phyloP scores from a whole-genome alignment of 257 asterid genomes.

The Thymus mandschuricus region DNA sequence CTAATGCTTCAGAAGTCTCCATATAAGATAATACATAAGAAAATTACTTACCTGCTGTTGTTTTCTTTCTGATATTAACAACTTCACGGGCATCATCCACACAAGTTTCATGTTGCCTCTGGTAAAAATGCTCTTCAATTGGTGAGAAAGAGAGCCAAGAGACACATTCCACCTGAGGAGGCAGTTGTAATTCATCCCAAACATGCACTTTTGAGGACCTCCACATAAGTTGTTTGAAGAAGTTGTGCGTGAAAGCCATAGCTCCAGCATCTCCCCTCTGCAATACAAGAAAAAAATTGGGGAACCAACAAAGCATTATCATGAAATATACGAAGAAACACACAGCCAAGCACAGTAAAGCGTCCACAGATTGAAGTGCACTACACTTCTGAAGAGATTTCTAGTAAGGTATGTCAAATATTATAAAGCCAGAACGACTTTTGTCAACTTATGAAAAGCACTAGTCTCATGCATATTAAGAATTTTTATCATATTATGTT shows the following conservation, averaged over 20 bases:
- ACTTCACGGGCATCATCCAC: slow-evolving; percentile 90
- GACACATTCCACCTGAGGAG: slow-evolving; percentile 86
- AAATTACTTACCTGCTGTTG: slow-evolving; percentile 54
- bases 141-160: slow-evolving; percentile 89
- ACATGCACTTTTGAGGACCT: slow-evolving; percentile 86
- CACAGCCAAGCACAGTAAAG: slow-evolving; percentile 19
- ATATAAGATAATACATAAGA: slow-evolving; percentile 17
- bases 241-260: slow-evolving; percentile 61
- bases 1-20: slow-evolving; percentile 22
- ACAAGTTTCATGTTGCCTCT: slow-evolving; percentile 93
- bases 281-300: slow-evolving; percentile 28
- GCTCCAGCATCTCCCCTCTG: slow-evolving; percentile 95
- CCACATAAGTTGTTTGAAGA: slow-evolving; percentile 87
- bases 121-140: slow-evolving; percentile 92
- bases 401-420: neutral
- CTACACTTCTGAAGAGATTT: slow-evolving; percentile 10
- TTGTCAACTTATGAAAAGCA: slow-evolving; percentile 13
- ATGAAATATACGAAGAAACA: slow-evolving; percentile 8
- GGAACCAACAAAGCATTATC: slow-evolving; percentile 11
- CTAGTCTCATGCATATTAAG: slow-evolving; percentile 11
- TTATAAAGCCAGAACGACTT: slow-evolving; percentile 12
- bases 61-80: slow-evolving; percentile 55
- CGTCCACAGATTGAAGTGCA: slow-evolving; percentile 25
- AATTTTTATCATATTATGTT: slow-evolving; percentile 14
- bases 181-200: slow-evolving; percentile 83